phyloP scores from a whole-genome alignment of 139 green algal species.

The Chlorella sp. region DNA sequence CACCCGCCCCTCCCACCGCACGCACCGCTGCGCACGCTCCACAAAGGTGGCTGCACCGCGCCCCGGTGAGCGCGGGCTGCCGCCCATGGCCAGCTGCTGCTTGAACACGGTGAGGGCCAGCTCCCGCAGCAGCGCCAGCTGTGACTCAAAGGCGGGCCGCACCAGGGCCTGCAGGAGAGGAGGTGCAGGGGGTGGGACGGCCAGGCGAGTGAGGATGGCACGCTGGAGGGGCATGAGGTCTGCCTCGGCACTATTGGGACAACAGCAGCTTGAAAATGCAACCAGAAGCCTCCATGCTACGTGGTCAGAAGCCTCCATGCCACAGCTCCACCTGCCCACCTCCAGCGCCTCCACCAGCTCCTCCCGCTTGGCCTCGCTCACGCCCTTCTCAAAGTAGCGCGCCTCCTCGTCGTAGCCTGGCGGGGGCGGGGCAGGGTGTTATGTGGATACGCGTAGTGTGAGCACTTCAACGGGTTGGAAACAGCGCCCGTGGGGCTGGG shows the following conservation, averaged over 20 bases:
- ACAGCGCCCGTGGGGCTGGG: no score
- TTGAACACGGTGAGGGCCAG: conserved; percentile 55
- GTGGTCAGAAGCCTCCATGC: no score
- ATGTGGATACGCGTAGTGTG: no score
- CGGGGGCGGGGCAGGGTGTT: neutral
- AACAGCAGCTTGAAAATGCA: no score
- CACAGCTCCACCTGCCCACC: no score
- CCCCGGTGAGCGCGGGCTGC: neutral
- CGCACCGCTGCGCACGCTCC: conserved; percentile 25
- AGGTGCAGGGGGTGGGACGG: no score
- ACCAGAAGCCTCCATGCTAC: no score
- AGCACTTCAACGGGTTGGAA: no score
- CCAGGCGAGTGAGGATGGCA: no score
- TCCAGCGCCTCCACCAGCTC: conserved; percentile 72
- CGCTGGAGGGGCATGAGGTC: no score
- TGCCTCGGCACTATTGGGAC: no score
- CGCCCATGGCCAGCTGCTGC: conserved; percentile 36
- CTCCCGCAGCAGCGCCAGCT: conserved; percentile 63
- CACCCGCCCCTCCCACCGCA: neutral
- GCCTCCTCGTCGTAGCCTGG: conserved; percentile 89
- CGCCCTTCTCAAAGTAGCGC: conserved; percentile 85
- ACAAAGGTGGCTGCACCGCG: conserved; percentile 26
- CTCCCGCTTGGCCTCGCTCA: conserved; percentile 68
- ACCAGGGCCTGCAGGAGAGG: conserved; percentile 33
- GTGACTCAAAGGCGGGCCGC: conserved; percentile 53